Evolutionary conservation across 352 stramenopile genomes (phyloP), one percentile per base, ranked within the genome.

Genomic region (Pythium guiyangense): DNA sequence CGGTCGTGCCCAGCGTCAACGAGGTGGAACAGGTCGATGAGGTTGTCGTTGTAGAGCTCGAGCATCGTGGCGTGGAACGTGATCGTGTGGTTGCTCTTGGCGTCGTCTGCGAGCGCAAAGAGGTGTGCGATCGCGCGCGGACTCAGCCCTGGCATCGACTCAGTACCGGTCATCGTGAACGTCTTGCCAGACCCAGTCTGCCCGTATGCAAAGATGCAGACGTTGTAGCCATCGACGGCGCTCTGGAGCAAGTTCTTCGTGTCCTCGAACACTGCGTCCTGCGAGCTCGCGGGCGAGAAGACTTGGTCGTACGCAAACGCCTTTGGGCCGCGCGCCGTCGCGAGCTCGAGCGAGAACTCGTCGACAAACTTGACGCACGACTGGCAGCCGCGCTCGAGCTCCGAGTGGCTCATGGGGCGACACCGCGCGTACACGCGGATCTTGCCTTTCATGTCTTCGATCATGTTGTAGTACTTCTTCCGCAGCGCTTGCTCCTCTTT

Each of bases 371-470:
- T 74, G 47, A 94, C 74, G 44, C 74, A 79, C 46, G 73, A 49
- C 17, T 64, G 42, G 61, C 89, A 97, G 4, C 81, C 80, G 27
- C 86, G 79, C 39, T 97, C 84, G 31, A 77, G 59, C 64, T 97
- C 91, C 35, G 89, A 96, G 25, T 64, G 62, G 34, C 87, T 96
- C 76, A 98, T 96, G 47, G 92, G 92, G 6, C 90, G 85, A 63
- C 89, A 97, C 17, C 92, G 86, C 22, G 87, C 90, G 66, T 85
- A 98, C 20, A 98, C 92, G 34, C 92, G 84, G 66, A 98, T 98
- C 69, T 97, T 97, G 35, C 92, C 92, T 62, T 98, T 98, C 87
- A 98, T 96, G 72, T 98, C 92, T 62, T 98, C 92, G 65, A 98
- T 97, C 75, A 88, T 86, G 70, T 98, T 98, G 79, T 95, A 97